Base-by-base conservation (phyloP, 2,329 filamentous ascomycete genomes). In the Pseudocercospora musae region DNA sequence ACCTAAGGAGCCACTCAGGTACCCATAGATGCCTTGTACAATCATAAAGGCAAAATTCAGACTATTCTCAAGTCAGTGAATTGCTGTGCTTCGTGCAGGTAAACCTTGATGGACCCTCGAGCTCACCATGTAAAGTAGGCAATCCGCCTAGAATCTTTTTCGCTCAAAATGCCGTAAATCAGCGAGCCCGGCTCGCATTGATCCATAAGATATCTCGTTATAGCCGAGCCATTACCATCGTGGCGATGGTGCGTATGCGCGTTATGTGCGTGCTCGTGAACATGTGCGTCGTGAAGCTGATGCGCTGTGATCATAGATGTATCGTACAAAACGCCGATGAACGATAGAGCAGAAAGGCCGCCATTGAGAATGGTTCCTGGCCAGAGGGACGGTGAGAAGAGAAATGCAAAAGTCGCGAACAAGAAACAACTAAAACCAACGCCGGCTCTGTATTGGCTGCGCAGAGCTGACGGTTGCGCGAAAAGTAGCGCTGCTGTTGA, bases 1-100 rank as follows among this genome's bases (percentile, higher is more conserved):
- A 2, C 95, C 95, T 4, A 99, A 81, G 0, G 95, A 99, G 69
- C 96, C 93, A 3, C 92, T 98, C 10, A 95, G 79, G 71, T 95
- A 96, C 54, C 95, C 95, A 73, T 99, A 99, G 65, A 94, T 92
- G 44, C 93, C 90, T 72, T 99, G 95, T 1, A 99, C 87, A 33
- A 90, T 80, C 95, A 99, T 99, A 76, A 99, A 99, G 6, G 82
- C 84, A 70, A 99, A 92, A 74, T 99, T 99, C 59, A 99, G 84
- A 65, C 92, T 96, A 73, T 18, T 7, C 15, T 10, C 21, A 27
- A n/a, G 42, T 69, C 53, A 70, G 66, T 54, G 58, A 49, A 27
- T 31, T 23, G 40, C 29, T 8, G 44, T 40, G 23, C 48, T 29
- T 42, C 25, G 42, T 53, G 48, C 37, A 54, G 42, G 25, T 33